Base-by-base conservation (phyloP, 2,329 filamentous ascomycete species). In the Pestalotiopsis sp. region DNA sequence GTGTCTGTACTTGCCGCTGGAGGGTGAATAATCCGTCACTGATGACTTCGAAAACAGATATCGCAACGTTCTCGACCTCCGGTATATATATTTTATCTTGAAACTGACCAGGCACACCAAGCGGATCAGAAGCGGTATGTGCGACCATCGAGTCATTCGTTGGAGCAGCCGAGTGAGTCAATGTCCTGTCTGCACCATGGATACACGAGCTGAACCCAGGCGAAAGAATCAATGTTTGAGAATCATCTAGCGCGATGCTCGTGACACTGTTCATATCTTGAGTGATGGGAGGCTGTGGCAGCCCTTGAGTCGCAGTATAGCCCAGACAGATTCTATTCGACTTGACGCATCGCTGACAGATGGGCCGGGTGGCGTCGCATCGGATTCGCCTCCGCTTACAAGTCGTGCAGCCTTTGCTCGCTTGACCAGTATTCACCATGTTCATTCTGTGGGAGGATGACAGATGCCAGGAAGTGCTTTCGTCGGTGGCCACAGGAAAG, bases 391-490 rank as follows among this genome's bases (percentile, higher is more conserved):
- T 62, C 17, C 27, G 25, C 31, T n/a, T 36, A 20, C 59, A 62
- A 62, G 59, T 62, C 3, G 17, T n/a, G 20, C 59, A 62, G 3
- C 59, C 59, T 36, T 62, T 62, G 2, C 59, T 62, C 9, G 27
- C 12, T 7, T 62, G 31, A 11, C 59, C 59, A 23, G 31, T 36
- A 62, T 62, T 62, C 27, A 62, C 59, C 59, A 62, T 62, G n/a
- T 11, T 40, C 5, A 4, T 20, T 27, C n/a, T n/a, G 3, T 4
- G 3, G 9, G 4, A 36, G 1, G 31, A 36, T 36, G 2, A 36
- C 31, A 36, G 7, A 36, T 9, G 31, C 2, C 7, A 36, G 7
- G 7, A 36, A 36, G 31, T 36, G 31, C 31, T 36, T 36, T 36
- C 7, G 7, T 9, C 7, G 31, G 31, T 36, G 1, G 2, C 31